Conservation (phyloP, 2,329 filamentous ascomycete species). For the Xylariales sp. region DNA sequence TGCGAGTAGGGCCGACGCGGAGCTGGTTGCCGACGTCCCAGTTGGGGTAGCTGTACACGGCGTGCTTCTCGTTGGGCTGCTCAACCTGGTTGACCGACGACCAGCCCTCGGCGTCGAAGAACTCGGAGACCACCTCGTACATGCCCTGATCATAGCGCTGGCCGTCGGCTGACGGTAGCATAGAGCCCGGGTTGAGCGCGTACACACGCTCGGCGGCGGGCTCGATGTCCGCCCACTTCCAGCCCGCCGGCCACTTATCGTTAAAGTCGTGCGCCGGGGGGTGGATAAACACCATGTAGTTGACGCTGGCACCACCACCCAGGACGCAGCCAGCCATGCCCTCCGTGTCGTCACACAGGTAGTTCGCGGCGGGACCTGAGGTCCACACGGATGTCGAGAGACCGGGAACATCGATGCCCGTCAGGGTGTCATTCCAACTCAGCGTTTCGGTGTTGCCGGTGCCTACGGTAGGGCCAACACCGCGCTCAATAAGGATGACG, state of each 20-base stretch:
- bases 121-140: constrained; percentile 11
- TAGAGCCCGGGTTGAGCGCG: constrained; percentile 12
- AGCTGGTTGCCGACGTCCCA: constrained; percentile 34
- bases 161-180: constrained; percentile 10
- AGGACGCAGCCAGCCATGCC: constrained; percentile 24
- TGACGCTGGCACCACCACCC: constrained; percentile 24
- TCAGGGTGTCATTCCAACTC: constrained; percentile 20
- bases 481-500: constrained; percentile 9
- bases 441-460: constrained; percentile 13
- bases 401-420: constrained; percentile 16
- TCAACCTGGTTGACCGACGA: constrained; percentile 10
- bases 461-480: constrained; percentile 9
- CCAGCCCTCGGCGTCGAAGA: constrained; percentile 12
- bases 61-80: constrained; percentile 11
- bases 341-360: constrained; percentile 20
- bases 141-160: constrained; percentile 13
- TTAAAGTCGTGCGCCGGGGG: constrained; percentile 12
- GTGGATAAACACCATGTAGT: constrained; percentile 19
- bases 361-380: constrained; percentile 9
- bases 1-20: constrained; percentile 12
- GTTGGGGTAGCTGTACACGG: constrained; percentile 12
- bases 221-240: constrained; percentile 13
- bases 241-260: constrained; percentile 13
- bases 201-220: constrained; percentile 13
- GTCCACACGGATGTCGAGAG: constrained; percentile 10